Percentiles rank a stretch among this genome's conserved stretches.
These are phyloP conservation scores for Biscutella auriculata DNA, from an alignment of 441 rosid species.

Conservation along the genomic window DNA sequence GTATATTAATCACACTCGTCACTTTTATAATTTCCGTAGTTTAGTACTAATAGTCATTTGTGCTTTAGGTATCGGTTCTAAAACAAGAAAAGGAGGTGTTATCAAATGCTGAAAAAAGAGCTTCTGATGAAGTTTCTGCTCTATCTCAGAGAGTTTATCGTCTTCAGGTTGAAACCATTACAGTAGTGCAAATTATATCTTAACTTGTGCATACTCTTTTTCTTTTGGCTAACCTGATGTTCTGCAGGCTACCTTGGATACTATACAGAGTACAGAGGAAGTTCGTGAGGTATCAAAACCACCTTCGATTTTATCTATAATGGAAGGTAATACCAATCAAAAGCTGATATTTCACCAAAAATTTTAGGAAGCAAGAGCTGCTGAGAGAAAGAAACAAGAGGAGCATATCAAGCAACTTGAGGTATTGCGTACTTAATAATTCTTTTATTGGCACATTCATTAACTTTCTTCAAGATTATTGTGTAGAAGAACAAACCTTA, in stretches of 20 bases:
- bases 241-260: conserved; percentile 79
- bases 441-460: not conserved
- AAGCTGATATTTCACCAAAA: conserved; percentile 10
- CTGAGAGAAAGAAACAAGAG: conserved; percentile 75
- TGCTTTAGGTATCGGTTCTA: conserved; percentile 51
- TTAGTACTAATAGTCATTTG: conserved; percentile 9
- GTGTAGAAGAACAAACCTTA: not conserved
- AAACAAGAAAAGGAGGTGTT: conserved; percentile 76
- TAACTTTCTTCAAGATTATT: not conserved
- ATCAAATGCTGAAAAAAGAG: conserved; percentile 84
- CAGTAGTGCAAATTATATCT: not conserved
- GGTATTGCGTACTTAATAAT: conserved; percentile 33
- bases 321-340: not conserved
- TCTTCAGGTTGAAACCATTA: conserved; percentile 49
- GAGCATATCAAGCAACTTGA: conserved; percentile 61
- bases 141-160: conserved; percentile 79
- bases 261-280: conserved; percentile 78
- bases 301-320: not conserved
- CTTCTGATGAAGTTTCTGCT: conserved; percentile 75
- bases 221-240: conserved; percentile 17
- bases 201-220: not conserved
- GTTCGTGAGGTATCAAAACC: conserved; percentile 64
- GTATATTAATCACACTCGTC: not conserved
- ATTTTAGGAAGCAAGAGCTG: conserved; percentile 68
- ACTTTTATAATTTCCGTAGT: not conserved